phyloP scores from a whole-genome alignment of 2,329 filamentous ascomycete genomes.

The Elsinoe ampelina region DNA sequence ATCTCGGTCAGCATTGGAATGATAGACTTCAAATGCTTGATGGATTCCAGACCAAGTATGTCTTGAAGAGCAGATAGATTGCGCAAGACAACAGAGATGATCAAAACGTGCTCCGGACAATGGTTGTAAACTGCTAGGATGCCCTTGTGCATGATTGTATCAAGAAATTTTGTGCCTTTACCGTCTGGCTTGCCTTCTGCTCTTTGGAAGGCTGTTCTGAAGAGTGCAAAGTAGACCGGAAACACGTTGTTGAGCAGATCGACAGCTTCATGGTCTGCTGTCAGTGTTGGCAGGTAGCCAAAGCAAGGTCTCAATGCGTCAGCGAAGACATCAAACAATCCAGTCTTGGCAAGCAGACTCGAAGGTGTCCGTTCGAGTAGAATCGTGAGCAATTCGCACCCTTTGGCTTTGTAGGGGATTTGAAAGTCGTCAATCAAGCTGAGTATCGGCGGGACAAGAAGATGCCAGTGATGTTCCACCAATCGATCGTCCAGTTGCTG shows the following conservation, averaged over 20 bases:
- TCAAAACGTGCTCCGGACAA: constrained; percentile 47
- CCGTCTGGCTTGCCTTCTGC: constrained; percentile 19
- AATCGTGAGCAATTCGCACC: constrained; percentile 44
- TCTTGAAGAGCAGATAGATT: constrained; percentile 43
- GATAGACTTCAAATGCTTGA: constrained; percentile 61
- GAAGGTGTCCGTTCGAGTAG: constrained; percentile 50
- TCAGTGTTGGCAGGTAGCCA: constrained; percentile 67
- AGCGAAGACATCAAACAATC: constrained; percentile 59
- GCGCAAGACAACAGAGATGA: constrained; percentile 49
- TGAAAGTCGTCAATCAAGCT: constrained; percentile 58
- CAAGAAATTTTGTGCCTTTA: constrained; percentile 31
- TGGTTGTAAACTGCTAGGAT: constrained; percentile 43
- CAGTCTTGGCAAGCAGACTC: constrained; percentile 49
- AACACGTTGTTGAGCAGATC: constrained; percentile 57
- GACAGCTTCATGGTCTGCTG: constrained; percentile 61
- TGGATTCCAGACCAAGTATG: constrained; percentile 51
- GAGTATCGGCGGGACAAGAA: constrained; percentile 61
- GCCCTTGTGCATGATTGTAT: constrained; percentile 34
- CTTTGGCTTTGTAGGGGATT: constrained; percentile 44
- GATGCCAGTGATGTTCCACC: constrained; percentile 53
- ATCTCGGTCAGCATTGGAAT: constrained; percentile 57
- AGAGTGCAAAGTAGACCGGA: constrained; percentile 54
- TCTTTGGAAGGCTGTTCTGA: constrained; percentile 32
- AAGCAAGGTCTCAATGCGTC: constrained; percentile 62
- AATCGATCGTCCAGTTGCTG: constrained; percentile 39